These are phyloP conservation scores for Teunomyces panamensis DNA, from an alignment of 805 yeast species.

Conservation along the genomic window DNA sequence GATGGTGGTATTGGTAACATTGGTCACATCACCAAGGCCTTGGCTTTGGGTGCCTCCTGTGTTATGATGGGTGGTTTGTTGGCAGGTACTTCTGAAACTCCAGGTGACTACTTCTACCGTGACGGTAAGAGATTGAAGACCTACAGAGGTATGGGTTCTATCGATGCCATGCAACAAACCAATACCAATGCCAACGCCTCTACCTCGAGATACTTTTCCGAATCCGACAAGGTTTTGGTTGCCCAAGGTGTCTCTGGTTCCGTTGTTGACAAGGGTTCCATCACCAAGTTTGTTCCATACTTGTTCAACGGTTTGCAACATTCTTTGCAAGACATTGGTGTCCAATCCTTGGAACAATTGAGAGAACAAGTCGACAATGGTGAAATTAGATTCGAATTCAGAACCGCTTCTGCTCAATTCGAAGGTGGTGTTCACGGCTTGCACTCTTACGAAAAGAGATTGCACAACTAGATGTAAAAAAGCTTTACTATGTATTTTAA, in stretches of 20 bases:
- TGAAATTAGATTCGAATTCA: constrained; percentile 86
- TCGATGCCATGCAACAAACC: constrained; percentile 97
- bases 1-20: constrained; percentile 99
- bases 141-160: constrained; percentile 99
- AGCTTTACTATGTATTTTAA: neutral
- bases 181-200: constrained; percentile 91
- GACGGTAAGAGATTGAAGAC: constrained; percentile 97
- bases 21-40: constrained; percentile 96
- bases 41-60: constrained; percentile 93
- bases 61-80: constrained; percentile 99
- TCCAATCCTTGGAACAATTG: constrained; percentile 59
- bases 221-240: constrained; percentile 89
- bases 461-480: constrained; percentile 64
- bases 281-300: constrained; percentile 91
- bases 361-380: constrained; percentile 64
- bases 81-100: constrained; percentile 98
- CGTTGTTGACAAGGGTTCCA: constrained; percentile 94
- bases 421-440: constrained; percentile 98
- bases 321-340: constrained; percentile 98
- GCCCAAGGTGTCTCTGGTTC: constrained; percentile 99
- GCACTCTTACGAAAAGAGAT: constrained; percentile 95
- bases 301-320: constrained; percentile 94
- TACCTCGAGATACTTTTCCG: constrained; percentile 96
- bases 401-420: constrained; percentile 97
- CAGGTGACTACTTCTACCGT: constrained; percentile 96